These are phyloP conservation scores for Hemileccinum rubropunctum DNA, from an alignment of 768 basidiomycete genomes.

Conservation along the genomic window DNA sequence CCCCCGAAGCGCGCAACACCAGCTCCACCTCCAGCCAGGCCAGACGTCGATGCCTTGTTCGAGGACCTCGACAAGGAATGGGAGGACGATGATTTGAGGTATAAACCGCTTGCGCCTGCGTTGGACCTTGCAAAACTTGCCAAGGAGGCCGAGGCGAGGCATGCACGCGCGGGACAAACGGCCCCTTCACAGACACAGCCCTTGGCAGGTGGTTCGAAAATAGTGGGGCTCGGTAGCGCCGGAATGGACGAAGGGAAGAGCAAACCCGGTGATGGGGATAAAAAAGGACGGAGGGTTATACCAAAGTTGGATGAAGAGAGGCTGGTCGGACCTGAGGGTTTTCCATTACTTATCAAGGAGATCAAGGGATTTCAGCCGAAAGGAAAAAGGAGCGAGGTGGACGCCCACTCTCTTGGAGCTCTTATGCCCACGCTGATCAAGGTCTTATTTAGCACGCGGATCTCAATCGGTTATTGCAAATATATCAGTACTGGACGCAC, in stretches of 20 bases:
- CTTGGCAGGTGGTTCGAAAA: constrained; percentile 45
- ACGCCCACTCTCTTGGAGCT: neutral
- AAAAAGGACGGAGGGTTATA: constrained; percentile 32
- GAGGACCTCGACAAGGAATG: constrained; percentile 49
- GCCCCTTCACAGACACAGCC: constrained; percentile 47
- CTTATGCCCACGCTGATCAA: neutral
- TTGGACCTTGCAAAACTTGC: constrained; percentile 53
- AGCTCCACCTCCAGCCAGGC: constrained; percentile 9
- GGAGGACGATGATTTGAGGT: constrained; percentile 40
- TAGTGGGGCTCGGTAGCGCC: constrained; percentile 20
- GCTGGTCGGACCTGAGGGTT: constrained; percentile 69
- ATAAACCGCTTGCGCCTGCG: constrained; percentile 47
- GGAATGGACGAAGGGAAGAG: constrained; percentile 9
- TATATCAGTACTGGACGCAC: constrained; percentile 96
- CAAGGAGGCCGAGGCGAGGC: constrained; percentile 52
- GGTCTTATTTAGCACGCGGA: constrained; percentile 59
- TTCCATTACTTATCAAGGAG: constrained; percentile 75
- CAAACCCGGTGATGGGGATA: constrained; percentile 23
- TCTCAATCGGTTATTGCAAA: constrained; percentile 71
- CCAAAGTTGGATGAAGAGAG: constrained; percentile 73
- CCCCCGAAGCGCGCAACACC: constrained; percentile 26
- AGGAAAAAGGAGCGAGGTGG: constrained; percentile 92
- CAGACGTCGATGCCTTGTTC: constrained; percentile 43
- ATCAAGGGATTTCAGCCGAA: constrained; percentile 76
- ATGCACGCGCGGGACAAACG: constrained; percentile 28